Evolutionary conservation across 208 protist species (phyloP), one percentile per base, ranked within the genome.

Genomic region (Crithidia acanthocephali): DNA sequence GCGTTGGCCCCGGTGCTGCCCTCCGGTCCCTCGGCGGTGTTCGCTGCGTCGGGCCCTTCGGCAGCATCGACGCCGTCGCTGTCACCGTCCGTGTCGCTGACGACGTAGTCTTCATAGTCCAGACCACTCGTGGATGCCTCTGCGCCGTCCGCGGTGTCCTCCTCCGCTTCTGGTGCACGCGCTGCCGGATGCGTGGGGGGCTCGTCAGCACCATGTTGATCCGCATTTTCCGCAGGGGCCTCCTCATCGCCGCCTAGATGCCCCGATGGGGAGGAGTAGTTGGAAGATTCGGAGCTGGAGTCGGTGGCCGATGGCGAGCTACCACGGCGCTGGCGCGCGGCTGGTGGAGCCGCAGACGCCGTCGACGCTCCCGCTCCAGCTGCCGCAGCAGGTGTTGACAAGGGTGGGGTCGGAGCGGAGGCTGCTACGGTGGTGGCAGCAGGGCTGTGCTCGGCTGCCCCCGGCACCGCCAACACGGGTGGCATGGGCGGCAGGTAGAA

Each of bases 401-500:
- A 6, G 13, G 37, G 6, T 13, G 37, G 6, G 9, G 37, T 42
- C 13, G 9, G 6, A 6, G 37, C 37, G 9, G 37, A 6, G 13
- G 37, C 44, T 6, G 44, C 44, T 20, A n/a, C 37, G 1, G 32
- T 18, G 1, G 30, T 27, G 0, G 56, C 57, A 22, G 61, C 52
- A 11, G 71, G 2, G 15, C n/a, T 44, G 37, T 44, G 37, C 13
- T 44, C 37, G 20, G 44, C 52, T n/a, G n/a, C n/a, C n/a, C n/a
- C 22, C 20, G 56, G 59, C 56, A 63, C 61, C 2, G 58, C 47
- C n/a, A 32, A 28, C 27, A 33, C 35, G 13, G 58, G 53, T 6
- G 83, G 79, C 68, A 81, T 68, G 13, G 59, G 64, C 7, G 80
- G 73, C 28, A 82, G 53, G 66, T 90, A 85, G 28, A 84, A 76